Conservation (phyloP, 768 basidiomycete species). For the Serendipita sp. region DNA sequence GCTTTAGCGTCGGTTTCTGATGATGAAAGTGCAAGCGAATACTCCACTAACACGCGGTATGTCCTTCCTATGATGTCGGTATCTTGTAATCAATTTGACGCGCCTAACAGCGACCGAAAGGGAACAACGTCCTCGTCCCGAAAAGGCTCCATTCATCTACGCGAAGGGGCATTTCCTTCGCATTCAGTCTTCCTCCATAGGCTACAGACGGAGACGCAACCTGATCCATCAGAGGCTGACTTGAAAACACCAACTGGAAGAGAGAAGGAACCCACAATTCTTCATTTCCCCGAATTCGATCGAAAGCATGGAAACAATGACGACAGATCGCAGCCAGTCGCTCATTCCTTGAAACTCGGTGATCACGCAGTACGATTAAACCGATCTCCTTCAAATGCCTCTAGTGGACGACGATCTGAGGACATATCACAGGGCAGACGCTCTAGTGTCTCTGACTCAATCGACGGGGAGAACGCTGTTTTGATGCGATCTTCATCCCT, state of each 20-base stretch:
- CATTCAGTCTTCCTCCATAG: slow-evolving; percentile 22
- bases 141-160: slow-evolving; percentile 17
- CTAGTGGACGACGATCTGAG: background rate
- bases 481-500: background rate
- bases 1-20: background rate
- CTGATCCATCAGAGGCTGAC: slow-evolving; percentile 20
- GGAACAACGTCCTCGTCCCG: background rate
- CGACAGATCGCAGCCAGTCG: no score
- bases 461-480: background rate
- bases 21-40: slow-evolving; percentile 4
- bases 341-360: no score
- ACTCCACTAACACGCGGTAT: background rate
- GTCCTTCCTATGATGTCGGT: background rate
- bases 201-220: slow-evolving; percentile 12
- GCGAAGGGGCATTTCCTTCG: slow-evolving; percentile 53
- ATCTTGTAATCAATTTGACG: slow-evolving; percentile 3
- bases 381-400: background rate
- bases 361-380: background rate
- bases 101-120: background rate
- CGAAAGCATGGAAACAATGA: no score
- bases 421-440: background rate
- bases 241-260: slow-evolving; percentile 23
- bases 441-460: background rate
- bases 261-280: slow-evolving; percentile 27
- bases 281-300: background rate